Conservation (phyloP, 306 rosid species). For the Cucurbita pepo region DNA sequence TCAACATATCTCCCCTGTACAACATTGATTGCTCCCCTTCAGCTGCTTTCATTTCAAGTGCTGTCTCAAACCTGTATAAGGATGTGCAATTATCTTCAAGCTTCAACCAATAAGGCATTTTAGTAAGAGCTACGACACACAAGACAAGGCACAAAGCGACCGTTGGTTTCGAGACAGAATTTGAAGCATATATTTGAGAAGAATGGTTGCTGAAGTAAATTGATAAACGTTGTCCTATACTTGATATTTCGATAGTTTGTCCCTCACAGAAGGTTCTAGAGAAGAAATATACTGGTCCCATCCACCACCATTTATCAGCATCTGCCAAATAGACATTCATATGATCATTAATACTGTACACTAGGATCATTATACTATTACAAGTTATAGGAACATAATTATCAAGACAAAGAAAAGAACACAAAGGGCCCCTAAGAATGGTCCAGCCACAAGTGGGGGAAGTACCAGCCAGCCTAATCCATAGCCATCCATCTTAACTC, state of each 20-base stretch:
- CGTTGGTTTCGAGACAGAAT: conserved; percentile 25
- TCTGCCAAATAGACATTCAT: conserved; percentile 25
- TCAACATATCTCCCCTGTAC: conserved; percentile 52
- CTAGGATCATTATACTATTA: not conserved
- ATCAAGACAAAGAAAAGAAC: not conserved
- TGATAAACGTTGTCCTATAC: conserved; percentile 21
- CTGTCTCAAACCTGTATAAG: conserved; percentile 15
- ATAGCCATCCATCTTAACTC: not conserved
- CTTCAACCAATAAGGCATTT: conserved; percentile 10
- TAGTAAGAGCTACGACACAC: not conserved
- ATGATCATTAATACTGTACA: conserved; percentile 1
- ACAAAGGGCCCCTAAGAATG: not conserved
- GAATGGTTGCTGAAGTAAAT: not conserved
- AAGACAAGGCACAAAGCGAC: conserved; percentile 22
- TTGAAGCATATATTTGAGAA: not conserved
- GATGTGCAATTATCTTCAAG: conserved; percentile 29
- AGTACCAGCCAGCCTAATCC: not conserved
- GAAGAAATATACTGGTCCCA: conserved; percentile 98
- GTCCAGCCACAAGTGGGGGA: not conserved
- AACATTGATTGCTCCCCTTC: conserved; percentile 15
- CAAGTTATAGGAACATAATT: not conserved
- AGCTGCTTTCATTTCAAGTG: conserved; percentile 19
- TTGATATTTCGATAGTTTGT: conserved; percentile 79
- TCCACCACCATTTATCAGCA: conserved; percentile 88
- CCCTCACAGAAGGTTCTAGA: conserved; percentile 79